Evolutionary conservation across 495 filamentous ascomycete genomes (phyloP).

Genomic region (Staphylotrichum tortipilum): DNA sequence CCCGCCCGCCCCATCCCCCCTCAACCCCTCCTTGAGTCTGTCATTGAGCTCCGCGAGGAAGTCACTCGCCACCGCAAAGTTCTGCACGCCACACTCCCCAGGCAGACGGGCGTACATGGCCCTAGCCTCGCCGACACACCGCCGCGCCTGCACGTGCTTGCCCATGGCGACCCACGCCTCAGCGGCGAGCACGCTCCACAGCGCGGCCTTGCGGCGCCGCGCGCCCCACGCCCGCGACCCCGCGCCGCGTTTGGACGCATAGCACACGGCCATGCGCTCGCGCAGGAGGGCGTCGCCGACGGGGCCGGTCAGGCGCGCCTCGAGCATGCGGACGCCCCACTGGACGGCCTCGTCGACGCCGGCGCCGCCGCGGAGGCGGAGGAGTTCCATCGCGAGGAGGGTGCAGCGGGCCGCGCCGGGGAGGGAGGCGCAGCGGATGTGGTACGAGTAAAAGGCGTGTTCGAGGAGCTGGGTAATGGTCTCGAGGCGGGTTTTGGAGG

Average conservation of each 20-base stretch:
- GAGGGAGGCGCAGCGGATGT: conserved; percentile 66
- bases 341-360: conserved; percentile 78
- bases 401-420: conserved; percentile 73
- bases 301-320: conserved; percentile 62
- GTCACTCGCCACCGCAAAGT: conserved; percentile 50
- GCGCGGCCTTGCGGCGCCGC: conserved; percentile 70
- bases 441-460: conserved; percentile 81
- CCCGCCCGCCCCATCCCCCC: conserved; percentile 15
- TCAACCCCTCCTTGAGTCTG: conserved; percentile 46
- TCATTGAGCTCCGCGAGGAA: conserved; percentile 56
- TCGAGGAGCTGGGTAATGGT: conserved; percentile 78
- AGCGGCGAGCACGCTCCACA: conserved; percentile 80
- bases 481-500: conserved; percentile 66
- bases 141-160: conserved; percentile 60
- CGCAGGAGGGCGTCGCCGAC: conserved; percentile 71
- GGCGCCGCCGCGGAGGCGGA: conserved; percentile 66
- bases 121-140: conserved; percentile 61
- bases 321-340: conserved; percentile 74
- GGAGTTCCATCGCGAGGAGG: conserved; percentile 67
- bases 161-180: conserved; percentile 70
- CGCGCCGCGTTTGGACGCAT: conserved; percentile 58
- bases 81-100: conserved; percentile 44
- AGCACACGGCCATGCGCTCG: conserved; percentile 79
- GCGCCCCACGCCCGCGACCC: conserved; percentile 58
- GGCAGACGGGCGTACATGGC: conserved; percentile 57